Conservation (phyloP, 176 grass and related monocot species). For the Puccinellia tenuiflora region DNA sequence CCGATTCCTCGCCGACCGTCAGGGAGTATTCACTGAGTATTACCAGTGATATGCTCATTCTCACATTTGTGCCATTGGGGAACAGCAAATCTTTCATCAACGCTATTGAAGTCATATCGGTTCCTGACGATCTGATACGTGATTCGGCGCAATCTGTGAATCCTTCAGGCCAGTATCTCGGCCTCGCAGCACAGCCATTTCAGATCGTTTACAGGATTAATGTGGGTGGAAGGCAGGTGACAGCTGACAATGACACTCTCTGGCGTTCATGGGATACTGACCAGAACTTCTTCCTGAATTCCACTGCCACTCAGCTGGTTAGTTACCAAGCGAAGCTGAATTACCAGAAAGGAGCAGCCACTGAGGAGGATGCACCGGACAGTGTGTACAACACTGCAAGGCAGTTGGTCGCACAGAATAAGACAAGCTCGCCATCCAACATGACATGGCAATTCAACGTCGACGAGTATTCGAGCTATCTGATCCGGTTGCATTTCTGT, state of each 20-base stretch:
- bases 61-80: conserved; percentile 69
- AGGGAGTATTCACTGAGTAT: conserved; percentile 77
- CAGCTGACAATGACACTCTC: conserved; percentile 73
- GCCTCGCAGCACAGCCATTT: conserved; percentile 44
- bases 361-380: conserved; percentile 52
- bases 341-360: conserved; percentile 38
- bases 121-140: conserved; percentile 63
- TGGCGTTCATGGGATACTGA: conserved; percentile 64
- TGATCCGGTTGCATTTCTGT: conserved; percentile 90
- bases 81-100: conserved; percentile 51
- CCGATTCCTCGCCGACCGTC: conserved; percentile 27
- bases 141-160: conserved; percentile 42
- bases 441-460: conserved; percentile 89
- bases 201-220: conserved; percentile 70
- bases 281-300: conserved; percentile 30
- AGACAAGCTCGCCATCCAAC: conserved; percentile 39
- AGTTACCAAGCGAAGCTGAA: conserved; percentile 37
- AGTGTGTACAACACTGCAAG: conserved; percentile 72
- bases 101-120: conserved; percentile 77
- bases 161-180: conserved; percentile 52
- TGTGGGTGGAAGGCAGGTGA: conserved; percentile 64
- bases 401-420: conserved; percentile 42
- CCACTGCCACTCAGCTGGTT: not conserved
- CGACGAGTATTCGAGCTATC: conserved; percentile 45
- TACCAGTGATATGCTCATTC: conserved; percentile 49